These are phyloP conservation scores for Gryganskiella cystojenkinii DNA, from an alignment of 192 early-diverging fungal species.

Conservation along the genomic window DNA sequence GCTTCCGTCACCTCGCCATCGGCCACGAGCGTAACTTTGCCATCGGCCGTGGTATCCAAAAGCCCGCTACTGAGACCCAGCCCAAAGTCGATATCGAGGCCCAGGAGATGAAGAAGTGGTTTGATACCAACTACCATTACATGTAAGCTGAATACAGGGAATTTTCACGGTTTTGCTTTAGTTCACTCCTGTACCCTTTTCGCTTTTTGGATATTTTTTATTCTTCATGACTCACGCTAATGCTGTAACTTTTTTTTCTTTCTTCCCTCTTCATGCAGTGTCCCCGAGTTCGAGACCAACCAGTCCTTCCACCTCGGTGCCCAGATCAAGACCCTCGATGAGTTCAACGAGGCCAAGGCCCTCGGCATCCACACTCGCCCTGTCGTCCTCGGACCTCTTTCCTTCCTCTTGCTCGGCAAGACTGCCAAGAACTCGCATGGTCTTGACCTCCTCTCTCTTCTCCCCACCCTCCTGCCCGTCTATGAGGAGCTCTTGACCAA, in stretches of 20 bases:
- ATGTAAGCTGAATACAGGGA: constrained; percentile 4
- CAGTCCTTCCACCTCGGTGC: constrained; percentile 77
- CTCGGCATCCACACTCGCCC: constrained; percentile 92
- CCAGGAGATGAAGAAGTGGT: constrained; percentile 99
- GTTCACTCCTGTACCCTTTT: background rate
- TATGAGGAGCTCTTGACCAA: constrained; percentile 82
- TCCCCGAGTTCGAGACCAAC: constrained; percentile 85
- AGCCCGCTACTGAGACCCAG: constrained; percentile 67
- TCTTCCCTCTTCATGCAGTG: constrained; percentile 69
- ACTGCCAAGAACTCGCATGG: constrained; percentile 71
- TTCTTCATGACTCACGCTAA: background rate
- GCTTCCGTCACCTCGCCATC: constrained; percentile 69
- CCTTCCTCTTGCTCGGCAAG: constrained; percentile 90
- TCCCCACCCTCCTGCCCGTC: constrained; percentile 80
- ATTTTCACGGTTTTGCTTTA: background rate
- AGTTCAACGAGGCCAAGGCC: constrained; percentile 93
- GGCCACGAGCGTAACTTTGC: constrained; percentile 93
- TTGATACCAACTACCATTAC: constrained; percentile 97
- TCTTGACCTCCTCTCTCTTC: constrained; percentile 81
- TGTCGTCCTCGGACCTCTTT: constrained; percentile 92
- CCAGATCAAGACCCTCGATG: constrained; percentile 77
- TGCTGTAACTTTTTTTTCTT: constrained; percentile 5
- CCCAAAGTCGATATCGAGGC: constrained; percentile 89
- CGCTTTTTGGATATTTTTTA: background rate
- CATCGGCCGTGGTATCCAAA: constrained; percentile 95